Base-by-base conservation (phyloP, 495 filamentous ascomycete species). In the Alectoria sarmentosa region DNA sequence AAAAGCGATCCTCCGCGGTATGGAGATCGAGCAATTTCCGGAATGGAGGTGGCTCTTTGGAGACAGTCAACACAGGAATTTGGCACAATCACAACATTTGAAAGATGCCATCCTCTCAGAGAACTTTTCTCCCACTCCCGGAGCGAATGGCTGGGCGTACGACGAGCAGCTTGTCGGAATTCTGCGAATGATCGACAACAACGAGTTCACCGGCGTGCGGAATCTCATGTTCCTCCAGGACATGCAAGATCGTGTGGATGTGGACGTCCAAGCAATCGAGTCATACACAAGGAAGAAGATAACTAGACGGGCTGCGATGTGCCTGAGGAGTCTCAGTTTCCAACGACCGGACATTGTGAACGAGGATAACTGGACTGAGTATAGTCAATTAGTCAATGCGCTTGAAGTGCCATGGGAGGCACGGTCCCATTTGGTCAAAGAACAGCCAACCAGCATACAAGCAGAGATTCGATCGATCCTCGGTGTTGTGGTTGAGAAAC, bases 31-130 rank as follows among this genome's bases (percentile, higher is more conserved):
- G 34, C 63, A 65, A 60, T 65, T 52, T 9, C 19, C 32, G 13
- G 38, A 65, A 26, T 44, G 36, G 56, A 60, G 60, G 36, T 65
- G 63, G 63, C 42, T 65, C 37, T 59, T 65, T 52, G 63, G 63
- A 38, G 23, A 65, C 36, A 65, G 42, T 32, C 49, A 37, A 34
- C 23, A 34, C 13, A 65, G 63, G 42, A 52, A 42, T 26, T 14
- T 15, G 17, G 55, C 46, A n/a, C 56, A 65, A 41, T 30, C 58
- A 36, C 63, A 65, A 59, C 26, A 17, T n/a, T 38, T 65, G 26
- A 65, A 65, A 41, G 42, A 65, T 26, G 58, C 42, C 32, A 54
- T 54, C 15, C 21, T 42, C 42, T 42, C 62, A 11, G 39, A 34
- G 23, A 21, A 30, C 8, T n/a, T 11, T 28, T 13, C 4, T 15